Base-by-base conservation (phyloP, 176 grass and related monocot species). In the Alloteropsis semialata region DNA sequence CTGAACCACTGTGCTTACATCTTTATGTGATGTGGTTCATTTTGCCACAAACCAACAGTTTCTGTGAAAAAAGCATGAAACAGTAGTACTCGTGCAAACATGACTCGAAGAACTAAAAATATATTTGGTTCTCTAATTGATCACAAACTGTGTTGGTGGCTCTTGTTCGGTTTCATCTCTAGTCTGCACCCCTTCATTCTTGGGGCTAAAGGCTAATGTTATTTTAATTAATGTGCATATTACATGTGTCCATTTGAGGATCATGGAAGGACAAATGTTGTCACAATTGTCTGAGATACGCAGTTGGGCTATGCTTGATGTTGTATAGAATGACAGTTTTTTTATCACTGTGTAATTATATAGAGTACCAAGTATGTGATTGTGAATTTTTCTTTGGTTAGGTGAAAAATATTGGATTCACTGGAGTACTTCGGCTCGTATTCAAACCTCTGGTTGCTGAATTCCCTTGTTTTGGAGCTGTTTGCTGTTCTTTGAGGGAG, bases 341-440 rank as follows among this genome's bases (percentile, higher is more conserved):
- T 45, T 27, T 29, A 75, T 56, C 70, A 59, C 21, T 21, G 29
- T 75, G 70, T 74, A 39, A 48, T 44, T 69, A 41, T 69, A 41
- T 69, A 22, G 29, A 50, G 12, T 68, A 59, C 25, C n/a, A 42
- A 63, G 28, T 53, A 34, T 27, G 12, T 25, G 17, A 72, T 14
- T 78, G 34, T 37, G 34, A 44, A 14, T 10, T 65, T 42, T 65
- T 72, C 33, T 13, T 2, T 83, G 30, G 89, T 78, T 84, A 98
- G 96, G 96, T 98, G 66, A 98, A 98, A 92, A 98, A 98, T 85
- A 92, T 98, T 82, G 87, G 82, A 84, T 95, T 98, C 75, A 87
- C 91, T 6, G 96, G 96, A 69, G 89, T 93, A 77, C 89, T 98
- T 33, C 91, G 91, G 22, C 67, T 98, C 27, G 80, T 98, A 58